Conservation (phyloP, 208 protist species). For the Leishmania turanica region DNA sequence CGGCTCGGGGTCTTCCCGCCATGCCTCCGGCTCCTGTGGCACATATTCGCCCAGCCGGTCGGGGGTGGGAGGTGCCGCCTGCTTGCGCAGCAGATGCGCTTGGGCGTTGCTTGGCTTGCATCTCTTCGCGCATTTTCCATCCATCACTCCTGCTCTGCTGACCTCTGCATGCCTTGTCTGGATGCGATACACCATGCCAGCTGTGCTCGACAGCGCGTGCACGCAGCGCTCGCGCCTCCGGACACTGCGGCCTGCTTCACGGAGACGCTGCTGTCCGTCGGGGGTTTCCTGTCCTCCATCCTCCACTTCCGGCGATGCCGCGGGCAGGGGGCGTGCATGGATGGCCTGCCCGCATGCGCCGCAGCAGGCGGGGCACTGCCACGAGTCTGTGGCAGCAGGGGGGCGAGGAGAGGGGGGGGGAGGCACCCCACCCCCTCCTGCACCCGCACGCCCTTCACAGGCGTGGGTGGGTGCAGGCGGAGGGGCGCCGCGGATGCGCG, state of each 20-base stretch:
- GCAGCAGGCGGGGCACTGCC: not conserved
- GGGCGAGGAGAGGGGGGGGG: no score
- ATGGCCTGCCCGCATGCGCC: not conserved
- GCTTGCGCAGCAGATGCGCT: not conserved
- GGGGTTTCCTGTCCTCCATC: not conserved
- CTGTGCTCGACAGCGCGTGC: not conserved
- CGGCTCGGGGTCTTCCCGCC: not conserved
- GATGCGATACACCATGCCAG: not conserved
- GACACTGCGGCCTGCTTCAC: not conserved
- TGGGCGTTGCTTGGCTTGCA: not conserved
- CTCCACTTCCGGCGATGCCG: not conserved
- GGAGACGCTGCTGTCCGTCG: not conserved
- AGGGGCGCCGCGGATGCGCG: no score
- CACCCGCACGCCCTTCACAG: not conserved
- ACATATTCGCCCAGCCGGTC: not conserved
- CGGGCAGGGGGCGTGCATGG: not conserved
- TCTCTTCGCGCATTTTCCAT: not conserved
- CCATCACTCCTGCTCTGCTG: slow-evolving; percentile 8
- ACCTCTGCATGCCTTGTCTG: not conserved
- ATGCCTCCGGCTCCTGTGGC: not conserved
- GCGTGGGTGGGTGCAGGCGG: not conserved
- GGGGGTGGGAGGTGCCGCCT: not conserved
- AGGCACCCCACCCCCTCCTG: not conserved
- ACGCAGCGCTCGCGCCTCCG: not conserved
- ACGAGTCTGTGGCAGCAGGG: not conserved